Evolutionary conservation across 768 basidiomycete genomes (phyloP).

Genomic region (Neoboletus subvelutipes): DNA sequence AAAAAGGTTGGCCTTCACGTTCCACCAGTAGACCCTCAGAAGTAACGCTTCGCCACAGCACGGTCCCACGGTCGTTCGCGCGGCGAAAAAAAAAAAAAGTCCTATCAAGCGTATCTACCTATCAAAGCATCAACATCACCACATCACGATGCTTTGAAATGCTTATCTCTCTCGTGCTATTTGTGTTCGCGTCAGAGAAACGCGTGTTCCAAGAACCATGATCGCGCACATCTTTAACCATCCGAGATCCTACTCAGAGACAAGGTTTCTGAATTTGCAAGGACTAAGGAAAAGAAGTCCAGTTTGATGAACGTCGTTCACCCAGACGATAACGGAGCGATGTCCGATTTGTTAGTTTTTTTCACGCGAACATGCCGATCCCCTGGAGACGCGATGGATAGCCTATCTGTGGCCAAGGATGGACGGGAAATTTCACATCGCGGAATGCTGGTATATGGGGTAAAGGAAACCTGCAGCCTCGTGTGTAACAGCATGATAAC

Average conservation of each 20-base stretch:
- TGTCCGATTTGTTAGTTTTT: neutral
- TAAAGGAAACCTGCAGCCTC: neutral
- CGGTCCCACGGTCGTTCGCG: neutral
- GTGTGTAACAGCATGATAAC: neutral
- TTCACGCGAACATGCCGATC: neutral
- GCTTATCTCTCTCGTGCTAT: neutral
- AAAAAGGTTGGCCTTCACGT: neutral
- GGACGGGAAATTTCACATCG: slow-evolving; percentile 7
- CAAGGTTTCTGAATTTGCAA: neutral
- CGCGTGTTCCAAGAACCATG: neutral
- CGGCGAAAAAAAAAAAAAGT: neutral
- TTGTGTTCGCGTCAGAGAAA: neutral
- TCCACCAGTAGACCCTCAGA: neutral
- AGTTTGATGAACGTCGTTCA: neutral
- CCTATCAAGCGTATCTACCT: neutral
- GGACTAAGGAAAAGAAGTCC: neutral
- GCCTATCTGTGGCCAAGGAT: neutral
- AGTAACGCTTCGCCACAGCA: neutral
- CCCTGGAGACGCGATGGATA: too few species aligned
- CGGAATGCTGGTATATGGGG: neutral
- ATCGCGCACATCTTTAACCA: neutral
- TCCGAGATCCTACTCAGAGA: neutral
- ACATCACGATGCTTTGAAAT: neutral
- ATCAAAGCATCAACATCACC: neutral
- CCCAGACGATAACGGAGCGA: neutral